Evolutionary conservation across 257 asterid genomes (phyloP), one percentile per base, ranked within the genome.

Genomic region (Eucommia ulmoides): DNA sequence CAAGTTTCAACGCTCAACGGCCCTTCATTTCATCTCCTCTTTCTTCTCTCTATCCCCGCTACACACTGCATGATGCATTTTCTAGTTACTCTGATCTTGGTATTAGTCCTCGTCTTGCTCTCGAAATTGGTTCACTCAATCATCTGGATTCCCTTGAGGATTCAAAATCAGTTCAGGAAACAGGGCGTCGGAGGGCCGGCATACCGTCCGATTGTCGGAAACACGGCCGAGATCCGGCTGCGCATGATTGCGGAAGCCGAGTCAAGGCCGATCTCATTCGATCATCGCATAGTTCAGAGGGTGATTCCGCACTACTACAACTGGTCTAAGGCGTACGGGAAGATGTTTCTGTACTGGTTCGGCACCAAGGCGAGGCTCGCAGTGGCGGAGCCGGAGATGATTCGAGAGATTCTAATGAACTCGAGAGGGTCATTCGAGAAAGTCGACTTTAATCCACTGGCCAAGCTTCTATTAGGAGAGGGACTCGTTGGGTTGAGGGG

Each of bases 401-500:
- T 72, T 23, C 68, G 68, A 22, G 70, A 72, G 70, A 49, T 75
- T 11, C 33, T 75, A 50, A 23, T 53, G 11, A 68, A 62, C 15
- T 24, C 38, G 3, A 54, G 25, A 53, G 74, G 67, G 10, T 50
- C 49, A 7, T 62, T 59, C 23, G 53, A 21, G 20, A 75, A 48
- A 45, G 29, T 20, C 19, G 22, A 55, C 20, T 47, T 44, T 35
- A 76, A 72, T 42, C 77, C 79, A 8, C 15, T 64, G 45, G 50
- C 79, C 3, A 65, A 55, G 61, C 21, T 51, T 22, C 55, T 83
- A 45, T 67, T 83, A 23, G 92, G 94, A 7, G 63, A 73, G 45
- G 94, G 88, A 33, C 75, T 83, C 42, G 70, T 63, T 12, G 65
- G 62, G 17, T 65, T 83, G 23, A 46, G 50, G 16, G 92, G 88